Base-by-base conservation (phyloP, 2,329 filamentous ascomycete species). In the Alternaria novae-zelandiae region DNA sequence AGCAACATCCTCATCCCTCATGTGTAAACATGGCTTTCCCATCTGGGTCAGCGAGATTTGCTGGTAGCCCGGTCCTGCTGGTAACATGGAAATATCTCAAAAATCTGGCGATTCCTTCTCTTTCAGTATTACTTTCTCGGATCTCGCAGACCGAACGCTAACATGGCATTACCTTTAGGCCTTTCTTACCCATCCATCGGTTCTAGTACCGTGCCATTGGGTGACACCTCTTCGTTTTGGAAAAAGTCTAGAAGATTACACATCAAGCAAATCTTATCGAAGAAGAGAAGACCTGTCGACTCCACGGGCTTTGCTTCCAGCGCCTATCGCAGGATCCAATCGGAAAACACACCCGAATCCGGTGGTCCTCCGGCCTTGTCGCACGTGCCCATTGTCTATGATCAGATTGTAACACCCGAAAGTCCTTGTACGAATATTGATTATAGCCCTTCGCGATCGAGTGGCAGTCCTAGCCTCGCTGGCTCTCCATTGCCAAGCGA, bases 341-440 rank as follows among this genome's bases (percentile, higher is more conserved):
- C 70, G 43, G 65, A 63, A 32, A 66, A 59, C 43, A 61, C 57
- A 63, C 47, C 71, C 64, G 66, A 59, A 63, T 56, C 71, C 66
- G 65, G 57, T 66, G 64, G 67, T 61, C 69, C 64, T 68, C 62
- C 67, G 44, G 64, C 61, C 61, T 69, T 64, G 54, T 70, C 72
- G 75, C 81, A 83, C 75, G 75, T 83, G 71, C 82, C 81, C 45
- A 82, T 83, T 64, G 72, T 82, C 50, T 82, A 82, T 82, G 81
- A 72, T 67, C 74, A 53, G 49, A 46, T 71, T 50, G 71, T 80
- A 77, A 72, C 73, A 72, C 78, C 77, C 64, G 66, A 72, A 66
- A 80, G 75, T 71, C 74, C 74, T 56, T 73, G 76, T 74, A 74
- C 74, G 57, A 79, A 78, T 62, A 57, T 67, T 58, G 73, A 71